phyloP scores from a whole-genome alignment of 805 yeast genomes.

The Debaryomyces maramus region DNA sequence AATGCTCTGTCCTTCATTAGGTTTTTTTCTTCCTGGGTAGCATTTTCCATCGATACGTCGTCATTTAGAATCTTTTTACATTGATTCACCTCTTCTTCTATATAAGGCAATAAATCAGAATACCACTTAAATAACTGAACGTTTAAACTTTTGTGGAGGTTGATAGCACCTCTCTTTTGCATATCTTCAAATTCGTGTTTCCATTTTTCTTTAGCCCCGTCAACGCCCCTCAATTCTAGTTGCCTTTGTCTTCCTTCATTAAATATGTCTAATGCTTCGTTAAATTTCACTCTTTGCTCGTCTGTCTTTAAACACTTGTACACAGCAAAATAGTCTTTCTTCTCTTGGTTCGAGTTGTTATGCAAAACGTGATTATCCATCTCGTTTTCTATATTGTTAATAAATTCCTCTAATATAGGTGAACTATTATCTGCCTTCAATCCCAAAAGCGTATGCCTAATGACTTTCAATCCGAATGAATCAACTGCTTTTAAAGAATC shows the following conservation, averaged over 20 bases:
- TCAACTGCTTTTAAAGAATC: slow-evolving; percentile 64
- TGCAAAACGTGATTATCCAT: slow-evolving; percentile 26
- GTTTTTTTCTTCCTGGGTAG: slow-evolving; percentile 19
- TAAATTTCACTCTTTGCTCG: slow-evolving; percentile 52
- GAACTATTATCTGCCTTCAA: slow-evolving; percentile 27
- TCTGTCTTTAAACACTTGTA: slow-evolving; percentile 51
- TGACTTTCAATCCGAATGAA: slow-evolving; percentile 74
- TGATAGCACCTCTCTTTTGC: slow-evolving; percentile 55
- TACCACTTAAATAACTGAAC: slow-evolving; percentile 86
- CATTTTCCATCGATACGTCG: slow-evolving; percentile 14
- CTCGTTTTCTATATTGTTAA: slow-evolving; percentile 30
- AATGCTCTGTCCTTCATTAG: slow-evolving; percentile 44
- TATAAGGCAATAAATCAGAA: slow-evolving; percentile 64
- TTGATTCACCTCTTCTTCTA: slow-evolving; percentile 62
- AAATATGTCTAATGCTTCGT: slow-evolving; percentile 62
- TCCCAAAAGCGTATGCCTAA: slow-evolving; percentile 68
- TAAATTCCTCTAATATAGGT: slow-evolving; percentile 22
- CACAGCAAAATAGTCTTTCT: slow-evolving; percentile 67
- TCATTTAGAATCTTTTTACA: slow-evolving; percentile 48
- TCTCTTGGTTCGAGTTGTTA: slow-evolving; percentile 33
- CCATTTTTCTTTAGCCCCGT: slow-evolving; percentile 90
- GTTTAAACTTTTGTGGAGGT: slow-evolving; percentile 61
- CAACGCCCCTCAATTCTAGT: slow-evolving; percentile 75
- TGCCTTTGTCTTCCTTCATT: slow-evolving; percentile 75
- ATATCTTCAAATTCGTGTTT: slow-evolving; percentile 73